Base-by-base conservation (phyloP, 2,329 filamentous ascomycete genomes). In the Aureobasidium sp. region DNA sequence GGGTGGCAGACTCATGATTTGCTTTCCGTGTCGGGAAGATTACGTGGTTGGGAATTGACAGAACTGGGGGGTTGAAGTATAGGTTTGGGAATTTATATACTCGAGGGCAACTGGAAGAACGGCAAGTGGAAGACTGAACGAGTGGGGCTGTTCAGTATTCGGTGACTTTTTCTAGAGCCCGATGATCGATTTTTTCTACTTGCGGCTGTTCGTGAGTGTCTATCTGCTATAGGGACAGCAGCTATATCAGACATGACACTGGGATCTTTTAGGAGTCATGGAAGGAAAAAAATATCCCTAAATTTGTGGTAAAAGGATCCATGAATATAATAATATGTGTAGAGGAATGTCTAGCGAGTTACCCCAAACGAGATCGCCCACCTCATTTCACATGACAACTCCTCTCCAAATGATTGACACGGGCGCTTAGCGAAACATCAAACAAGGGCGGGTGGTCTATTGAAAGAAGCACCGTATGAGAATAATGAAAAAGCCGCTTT, bases 361-460 rank as follows among this genome's bases (percentile, higher is more conserved):
- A 25, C 5, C 44, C 19, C 22, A 8, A 34, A 24, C 11, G 24
- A 21, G 14, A 45, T 27, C 32, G 32, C 44, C 37, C 45, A 49
- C 8, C 29, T 38, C 21, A 47, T 22, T 30, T 47, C 42, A 35
- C 42, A 47, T 47, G 42, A 47, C 42, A 47, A 30, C 29, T 34
- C 25, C n/a, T 3, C 25, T n/a, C n/a, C n/a, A n/a, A n/a, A n/a
- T n/a, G n/a, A 39, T 19, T 17, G 12, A 35, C 47, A 50, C 47
- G 47, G 47, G 47, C 47, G 47, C 47, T 50, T 50, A 50, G 27
- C 35, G 35, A 40, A 50, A 50, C 47, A 11, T 8, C 24, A 32
- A 32, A 40, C 14, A 12, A 32, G 32, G 16, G 25, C 11, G 24
- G 16, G 11, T 17, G n/a, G n/a, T 38, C n/a, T 35, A 35, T 16